Evolutionary conservation across 352 stramenopile genomes (phyloP).

Genomic region (Globisporangium nagaii): DNA sequence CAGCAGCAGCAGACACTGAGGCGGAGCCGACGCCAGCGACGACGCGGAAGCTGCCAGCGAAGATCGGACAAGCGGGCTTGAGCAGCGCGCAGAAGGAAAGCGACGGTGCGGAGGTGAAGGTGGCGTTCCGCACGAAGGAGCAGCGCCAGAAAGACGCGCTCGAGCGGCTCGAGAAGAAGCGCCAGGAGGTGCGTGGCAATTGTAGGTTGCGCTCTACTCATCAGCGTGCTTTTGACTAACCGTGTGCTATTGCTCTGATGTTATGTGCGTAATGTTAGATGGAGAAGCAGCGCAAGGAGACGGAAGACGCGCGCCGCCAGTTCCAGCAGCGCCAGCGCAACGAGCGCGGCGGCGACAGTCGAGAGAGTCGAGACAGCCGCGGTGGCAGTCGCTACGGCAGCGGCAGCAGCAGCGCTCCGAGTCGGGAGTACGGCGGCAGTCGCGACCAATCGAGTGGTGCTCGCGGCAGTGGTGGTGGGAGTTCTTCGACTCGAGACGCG

Average conservation of each 20-base stretch:
- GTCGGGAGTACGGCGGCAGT: not conserved
- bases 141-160: slow-evolving; percentile 76
- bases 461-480: not conserved
- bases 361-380: slow-evolving; percentile 15
- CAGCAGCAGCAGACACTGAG: not conserved
- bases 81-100: not conserved
- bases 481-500: not conserved
- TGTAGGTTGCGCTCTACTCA: not conserved
- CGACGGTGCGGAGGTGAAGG: slow-evolving; percentile 20
- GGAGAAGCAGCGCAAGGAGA: slow-evolving; percentile 48
- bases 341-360: slow-evolving; percentile 20
- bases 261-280: slow-evolving; percentile 14
- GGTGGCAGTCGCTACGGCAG: not conserved
- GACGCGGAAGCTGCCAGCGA: slow-evolving; percentile 32
- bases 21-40: not conserved
- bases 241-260: too few relatives aligned
- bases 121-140: slow-evolving; percentile 73
- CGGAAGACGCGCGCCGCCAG: slow-evolving; percentile 48
- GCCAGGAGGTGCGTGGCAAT: slow-evolving; percentile 26
- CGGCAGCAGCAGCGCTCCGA: slow-evolving; percentile 2
- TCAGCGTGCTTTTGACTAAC: too few relatives aligned
- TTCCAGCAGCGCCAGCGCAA: slow-evolving; percentile 58
- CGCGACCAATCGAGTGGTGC: not conserved
- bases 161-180: slow-evolving; percentile 66
- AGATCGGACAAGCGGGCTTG: slow-evolving; percentile 13